Conservation (phyloP, 768 basidiomycete species). For the Tephrocybe sp. region DNA sequence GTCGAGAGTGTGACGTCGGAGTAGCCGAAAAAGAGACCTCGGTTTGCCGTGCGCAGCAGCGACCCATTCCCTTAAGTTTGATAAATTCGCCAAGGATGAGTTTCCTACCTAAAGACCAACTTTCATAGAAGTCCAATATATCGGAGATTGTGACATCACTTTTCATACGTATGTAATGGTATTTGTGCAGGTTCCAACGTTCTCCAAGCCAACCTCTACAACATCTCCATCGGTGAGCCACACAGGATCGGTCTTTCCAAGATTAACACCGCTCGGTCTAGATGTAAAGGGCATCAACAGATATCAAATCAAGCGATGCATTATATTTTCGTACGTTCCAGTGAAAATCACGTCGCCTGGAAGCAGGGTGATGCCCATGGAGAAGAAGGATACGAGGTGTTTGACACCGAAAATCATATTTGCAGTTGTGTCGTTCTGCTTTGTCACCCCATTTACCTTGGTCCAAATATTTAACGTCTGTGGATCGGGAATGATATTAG, state of each 20-base stretch:
- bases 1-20: too few species aligned
- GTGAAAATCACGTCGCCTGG: slow-evolving; percentile 46
- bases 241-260: slow-evolving; percentile 22
- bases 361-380: slow-evolving; percentile 41
- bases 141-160: too few species aligned
- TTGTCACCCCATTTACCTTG: slow-evolving; percentile 38
- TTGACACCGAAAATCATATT: slow-evolving; percentile 43
- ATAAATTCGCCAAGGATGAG: too few species aligned
- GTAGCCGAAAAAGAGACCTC: too few species aligned
- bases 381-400: slow-evolving; percentile 40
- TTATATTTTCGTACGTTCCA: slow-evolving; percentile 40
- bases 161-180: slow-evolving; percentile 15
- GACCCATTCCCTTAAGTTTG: too few species aligned
- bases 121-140: too few species aligned
- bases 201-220: slow-evolving; percentile 26
- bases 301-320: too few species aligned
- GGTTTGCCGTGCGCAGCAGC: too few species aligned
- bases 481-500: slow-evolving; percentile 36
- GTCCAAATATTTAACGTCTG: slow-evolving; percentile 41
- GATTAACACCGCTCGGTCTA: slow-evolving; percentile 19
- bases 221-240: slow-evolving; percentile 26
- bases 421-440: slow-evolving; percentile 39
- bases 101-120: too few species aligned
- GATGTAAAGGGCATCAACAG: too few species aligned
- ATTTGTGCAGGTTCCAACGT: slow-evolving; percentile 27